phyloP scores from a whole-genome alignment of 768 basidiomycete species.

The Kwoniella mangroviensis region DNA sequence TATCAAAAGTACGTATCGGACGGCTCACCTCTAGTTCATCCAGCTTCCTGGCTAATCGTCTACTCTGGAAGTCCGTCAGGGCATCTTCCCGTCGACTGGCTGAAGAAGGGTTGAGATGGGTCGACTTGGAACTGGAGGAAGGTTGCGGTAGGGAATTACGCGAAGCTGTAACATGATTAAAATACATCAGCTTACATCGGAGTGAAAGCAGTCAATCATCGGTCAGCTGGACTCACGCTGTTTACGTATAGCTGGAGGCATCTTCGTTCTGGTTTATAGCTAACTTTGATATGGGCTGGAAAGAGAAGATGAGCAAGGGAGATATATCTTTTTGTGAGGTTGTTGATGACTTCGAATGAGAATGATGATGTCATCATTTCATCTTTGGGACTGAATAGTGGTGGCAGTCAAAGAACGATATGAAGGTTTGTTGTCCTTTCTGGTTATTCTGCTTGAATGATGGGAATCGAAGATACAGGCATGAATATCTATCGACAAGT shows the following conservation, averaged over 20 bases:
- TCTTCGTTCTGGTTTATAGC: background rate
- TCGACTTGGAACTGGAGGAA: background rate
- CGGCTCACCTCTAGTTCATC: slow-evolving; percentile 53
- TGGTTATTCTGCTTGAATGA: too few species aligned
- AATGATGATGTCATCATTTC: too few species aligned
- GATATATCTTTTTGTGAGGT: too few species aligned
- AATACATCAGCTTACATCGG: slow-evolving; percentile 2
- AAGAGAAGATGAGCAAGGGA: too few species aligned
- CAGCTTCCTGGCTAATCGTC: slow-evolving; percentile 43
- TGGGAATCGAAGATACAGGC: too few species aligned
- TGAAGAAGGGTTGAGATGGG: background rate
- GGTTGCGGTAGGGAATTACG: slow-evolving; percentile 7
- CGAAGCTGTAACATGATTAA: background rate
- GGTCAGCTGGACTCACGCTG: slow-evolving; percentile 31
- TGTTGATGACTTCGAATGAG: too few species aligned
- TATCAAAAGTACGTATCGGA: too few species aligned
- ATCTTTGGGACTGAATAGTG: too few species aligned
- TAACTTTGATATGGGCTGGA: too few species aligned
- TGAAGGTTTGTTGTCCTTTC: too few species aligned
- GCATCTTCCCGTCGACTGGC: slow-evolving; percentile 35
- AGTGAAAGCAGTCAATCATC: background rate
- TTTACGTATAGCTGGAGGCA: slow-evolving; percentile 35
- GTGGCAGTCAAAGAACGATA: too few species aligned
- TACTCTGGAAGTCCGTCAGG: slow-evolving; percentile 40
- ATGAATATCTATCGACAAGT: too few species aligned